Base-by-base conservation (phyloP, 2,329 filamentous ascomycete species). In the Ophiosphaerella korrae region DNA sequence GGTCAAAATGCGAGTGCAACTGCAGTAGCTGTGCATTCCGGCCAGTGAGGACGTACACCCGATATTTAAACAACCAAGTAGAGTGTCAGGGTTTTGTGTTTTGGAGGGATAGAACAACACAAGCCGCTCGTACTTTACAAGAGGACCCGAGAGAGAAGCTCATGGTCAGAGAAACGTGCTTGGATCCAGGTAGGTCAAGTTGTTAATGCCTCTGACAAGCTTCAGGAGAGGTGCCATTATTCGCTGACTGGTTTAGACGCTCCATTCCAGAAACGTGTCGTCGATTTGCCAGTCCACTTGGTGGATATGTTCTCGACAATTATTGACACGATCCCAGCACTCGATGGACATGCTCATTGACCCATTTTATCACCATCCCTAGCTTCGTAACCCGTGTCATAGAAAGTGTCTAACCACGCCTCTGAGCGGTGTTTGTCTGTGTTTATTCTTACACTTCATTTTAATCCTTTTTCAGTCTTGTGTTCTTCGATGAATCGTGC, bases 11-110 rank as follows among this genome's bases (percentile, higher is more conserved):
- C 50, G 40, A 42, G 14, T 73, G 64, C 52, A 42, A 40, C 1
- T 74, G 73, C 51, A 55, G 67, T 18, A 73, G 60, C 45, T 75
- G 72, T 48, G 58, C 60, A 8, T 41, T 62, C 6, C 53, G 53
- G 23, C 31, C 53, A 7, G 64, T 68, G 36, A 61, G 57, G 46
- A 66, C 66, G 7, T 74, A 71, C 45, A 70, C 61, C 12, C 55
- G 71, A 14, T 69, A 64, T 47, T 16, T 73, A 44, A 67, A 68
- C 58, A 66, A 70, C 45, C 42, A 55, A 8, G 41, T 6, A 2
- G 63, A 71, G 41, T 66, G 62, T 31, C 57, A 39, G 14, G 35
- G 34, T 2, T 69, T 62, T 26, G 24, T 46, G 4, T 73, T 73
- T 52, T 68, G 64, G 59, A 60, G 60, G 24, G 56, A 58, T 16